Percentiles rank a stretch among this genome's conserved stretches.
phyloP scores from a whole-genome alignment of 768 basidiomycete genomes.

The Lentinula sp. region DNA sequence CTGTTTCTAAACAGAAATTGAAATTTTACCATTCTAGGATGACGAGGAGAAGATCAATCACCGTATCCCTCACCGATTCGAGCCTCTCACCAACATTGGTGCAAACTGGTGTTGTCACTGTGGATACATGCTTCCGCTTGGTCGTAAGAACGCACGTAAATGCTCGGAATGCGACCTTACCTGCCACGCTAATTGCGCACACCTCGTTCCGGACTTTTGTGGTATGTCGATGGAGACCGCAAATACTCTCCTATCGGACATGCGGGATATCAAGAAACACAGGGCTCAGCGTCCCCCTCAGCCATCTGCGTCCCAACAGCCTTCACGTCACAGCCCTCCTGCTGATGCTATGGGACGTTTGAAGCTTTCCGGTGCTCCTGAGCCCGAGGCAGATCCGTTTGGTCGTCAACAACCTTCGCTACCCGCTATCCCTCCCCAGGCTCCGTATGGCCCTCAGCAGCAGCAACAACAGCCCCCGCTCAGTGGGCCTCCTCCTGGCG shows the following conservation, averaged over 20 bases:
- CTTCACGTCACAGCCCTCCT: slow-evolving; percentile 24
- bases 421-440: slow-evolving; percentile 26
- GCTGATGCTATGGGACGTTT: slow-evolving; percentile 37
- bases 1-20: not conserved
- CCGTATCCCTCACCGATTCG: slow-evolving; percentile 97
- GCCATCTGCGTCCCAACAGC: slow-evolving; percentile 25
- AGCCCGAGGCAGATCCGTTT: slow-evolving; percentile 29
- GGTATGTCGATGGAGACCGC: slow-evolving; percentile 99
- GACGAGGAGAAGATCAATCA: slow-evolving; percentile 99
- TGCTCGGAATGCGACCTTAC: slow-evolving; percentile 96
- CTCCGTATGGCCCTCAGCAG: slow-evolving; percentile 30
- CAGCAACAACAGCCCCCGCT: slow-evolving; percentile 16
- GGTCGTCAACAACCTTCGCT: slow-evolving; percentile 28
- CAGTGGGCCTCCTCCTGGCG: slow-evolving; percentile 17
- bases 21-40: slow-evolving; percentile 44
- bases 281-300: slow-evolving; percentile 37
- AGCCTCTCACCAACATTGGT: slow-evolving; percentile 92
- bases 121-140: slow-evolving; percentile 95
- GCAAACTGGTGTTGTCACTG: slow-evolving; percentile 99
- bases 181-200: slow-evolving; percentile 95
- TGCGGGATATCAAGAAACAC: slow-evolving; percentile 83
- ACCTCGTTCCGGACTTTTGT: slow-evolving; percentile 98
- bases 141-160: slow-evolving; percentile 92
- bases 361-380: slow-evolving; percentile 34
- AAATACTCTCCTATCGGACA: slow-evolving; percentile 84